Conservation (phyloP, 345 rosid species). For the Populus deltoides region DNA sequence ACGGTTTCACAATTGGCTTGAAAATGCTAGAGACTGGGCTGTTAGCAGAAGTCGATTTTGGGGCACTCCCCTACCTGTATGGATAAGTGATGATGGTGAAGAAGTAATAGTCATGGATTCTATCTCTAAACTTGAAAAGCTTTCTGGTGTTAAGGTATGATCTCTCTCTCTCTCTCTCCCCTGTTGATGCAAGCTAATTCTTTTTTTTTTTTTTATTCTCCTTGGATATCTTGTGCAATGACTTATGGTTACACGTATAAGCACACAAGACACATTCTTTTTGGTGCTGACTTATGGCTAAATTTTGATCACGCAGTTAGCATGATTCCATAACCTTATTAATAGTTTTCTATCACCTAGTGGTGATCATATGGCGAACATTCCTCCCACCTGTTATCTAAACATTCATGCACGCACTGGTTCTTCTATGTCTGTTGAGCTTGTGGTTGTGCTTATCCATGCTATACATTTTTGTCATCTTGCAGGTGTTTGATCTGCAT, state of each 20-base stretch:
- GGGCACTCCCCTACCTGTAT: constrained; percentile 98
- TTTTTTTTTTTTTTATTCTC: not conserved
- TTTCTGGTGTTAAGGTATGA: constrained; percentile 83
- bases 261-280: too few species aligned
- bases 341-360: not conserved
- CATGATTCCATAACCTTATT: not conserved
- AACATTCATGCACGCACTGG: not conserved
- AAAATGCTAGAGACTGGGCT: constrained; percentile 99
- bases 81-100: constrained; percentile 86
- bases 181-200: not conserved
- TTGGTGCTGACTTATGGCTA: not conserved
- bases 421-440: not conserved
- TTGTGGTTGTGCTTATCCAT: not conserved
- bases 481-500: constrained; percentile 86
- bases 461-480: constrained; percentile 6
- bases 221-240: not conserved
- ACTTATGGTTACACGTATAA: too few species aligned
- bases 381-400: not conserved
- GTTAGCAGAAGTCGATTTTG: constrained; percentile 95
- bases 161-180: not conserved
- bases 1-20: constrained; percentile 98
- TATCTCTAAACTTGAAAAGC: constrained; percentile 76
- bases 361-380: not conserved
- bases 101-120: constrained; percentile 81
- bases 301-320: not conserved